phyloP scores from a whole-genome alignment of 1,284 basidiomycete genomes.

The Trametes versicolor region DNA sequence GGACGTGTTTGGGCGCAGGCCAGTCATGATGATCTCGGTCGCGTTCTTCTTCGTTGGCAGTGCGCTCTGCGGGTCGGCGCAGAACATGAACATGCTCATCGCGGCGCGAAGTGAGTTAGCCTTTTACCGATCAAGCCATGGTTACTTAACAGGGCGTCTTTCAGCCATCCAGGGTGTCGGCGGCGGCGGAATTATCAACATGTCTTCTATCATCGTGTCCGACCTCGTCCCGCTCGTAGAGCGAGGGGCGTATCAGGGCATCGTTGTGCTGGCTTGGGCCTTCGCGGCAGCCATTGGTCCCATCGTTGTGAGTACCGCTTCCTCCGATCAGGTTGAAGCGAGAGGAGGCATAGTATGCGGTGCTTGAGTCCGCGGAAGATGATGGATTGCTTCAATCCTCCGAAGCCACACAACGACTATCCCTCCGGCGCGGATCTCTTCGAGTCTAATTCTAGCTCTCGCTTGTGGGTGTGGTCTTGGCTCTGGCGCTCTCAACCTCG shows the following conservation, averaged over 20 bases:
- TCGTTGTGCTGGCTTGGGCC: conserved; percentile 45
- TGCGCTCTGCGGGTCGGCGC: conserved; percentile 51
- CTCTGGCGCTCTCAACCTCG: too few relatives aligned
- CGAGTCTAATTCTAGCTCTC: too few relatives aligned
- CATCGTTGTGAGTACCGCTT: conserved; percentile 40
- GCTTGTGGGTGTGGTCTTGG: too few relatives aligned
- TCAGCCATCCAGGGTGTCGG: conserved; percentile 58
- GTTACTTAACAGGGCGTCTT: background rate
- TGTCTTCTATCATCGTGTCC: conserved; percentile 40
- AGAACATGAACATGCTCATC: conserved; percentile 55
- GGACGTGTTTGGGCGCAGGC: conserved; percentile 37
- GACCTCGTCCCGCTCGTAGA: conserved; percentile 36
- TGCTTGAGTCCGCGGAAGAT: background rate
- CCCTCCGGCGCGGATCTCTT: too few relatives aligned
- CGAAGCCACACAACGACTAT: too few relatives aligned
- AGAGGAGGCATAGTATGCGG: background rate
- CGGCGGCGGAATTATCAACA: conserved; percentile 54
- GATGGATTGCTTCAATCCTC: too few relatives aligned
- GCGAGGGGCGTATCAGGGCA: conserved; percentile 32
- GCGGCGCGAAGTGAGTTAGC: conserved; percentile 45
- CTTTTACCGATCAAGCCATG: too few relatives aligned
- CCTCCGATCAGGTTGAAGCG: background rate
- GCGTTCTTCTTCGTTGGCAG: conserved; percentile 32
- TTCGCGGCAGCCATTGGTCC: conserved; percentile 47
- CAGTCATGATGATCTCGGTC: conserved; percentile 25